A percentile compares a stretch with the other conserved stretches of the same genome.
Evolutionary conservation across 305 asterid species (phyloP).

Genomic region (Striga hermonthica): DNA sequence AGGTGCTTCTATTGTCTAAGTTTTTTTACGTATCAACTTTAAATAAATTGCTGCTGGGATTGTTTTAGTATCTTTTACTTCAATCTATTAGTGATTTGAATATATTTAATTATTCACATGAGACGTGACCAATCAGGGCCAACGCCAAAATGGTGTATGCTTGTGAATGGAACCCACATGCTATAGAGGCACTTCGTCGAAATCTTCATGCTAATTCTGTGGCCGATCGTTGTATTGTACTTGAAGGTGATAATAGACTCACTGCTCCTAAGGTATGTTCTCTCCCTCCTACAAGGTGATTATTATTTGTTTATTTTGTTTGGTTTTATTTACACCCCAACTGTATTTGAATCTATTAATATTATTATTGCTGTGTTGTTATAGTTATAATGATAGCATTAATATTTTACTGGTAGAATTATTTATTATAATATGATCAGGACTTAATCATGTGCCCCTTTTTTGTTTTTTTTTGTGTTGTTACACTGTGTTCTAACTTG

Average conservation of each 20-base stretch:
- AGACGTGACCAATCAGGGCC: slow-evolving; percentile 52
- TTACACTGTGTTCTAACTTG: too few species aligned
- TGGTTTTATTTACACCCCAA: too few species aligned
- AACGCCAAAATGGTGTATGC: slow-evolving; percentile 85
- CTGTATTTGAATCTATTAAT: not conserved
- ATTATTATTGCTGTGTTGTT: not conserved
- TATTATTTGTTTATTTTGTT: not conserved
- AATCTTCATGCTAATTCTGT: slow-evolving; percentile 73
- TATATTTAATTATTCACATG: slow-evolving; percentile 10
- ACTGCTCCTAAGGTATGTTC: slow-evolving; percentile 79
- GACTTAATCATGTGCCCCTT: too few species aligned
- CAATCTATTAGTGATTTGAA: slow-evolving; percentile 1
- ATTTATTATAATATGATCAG: too few species aligned
- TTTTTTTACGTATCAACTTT: slow-evolving; percentile 18
- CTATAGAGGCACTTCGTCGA: slow-evolving; percentile 78
- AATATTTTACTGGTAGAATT: too few species aligned
- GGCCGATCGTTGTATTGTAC: slow-evolving; percentile 74
- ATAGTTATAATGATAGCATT: not conserved
- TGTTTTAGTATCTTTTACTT: slow-evolving; percentile 8
- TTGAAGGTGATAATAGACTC: slow-evolving; percentile 87
- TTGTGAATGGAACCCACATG: slow-evolving; percentile 96
- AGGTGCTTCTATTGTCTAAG: slow-evolving; percentile 39
- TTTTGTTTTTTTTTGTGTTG: too few species aligned
- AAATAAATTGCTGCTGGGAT: slow-evolving; percentile 2
- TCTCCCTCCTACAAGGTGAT: not conserved